phyloP scores from a whole-genome alignment of 2,329 filamentous ascomycete species.

The Rutstroemia sp. region DNA sequence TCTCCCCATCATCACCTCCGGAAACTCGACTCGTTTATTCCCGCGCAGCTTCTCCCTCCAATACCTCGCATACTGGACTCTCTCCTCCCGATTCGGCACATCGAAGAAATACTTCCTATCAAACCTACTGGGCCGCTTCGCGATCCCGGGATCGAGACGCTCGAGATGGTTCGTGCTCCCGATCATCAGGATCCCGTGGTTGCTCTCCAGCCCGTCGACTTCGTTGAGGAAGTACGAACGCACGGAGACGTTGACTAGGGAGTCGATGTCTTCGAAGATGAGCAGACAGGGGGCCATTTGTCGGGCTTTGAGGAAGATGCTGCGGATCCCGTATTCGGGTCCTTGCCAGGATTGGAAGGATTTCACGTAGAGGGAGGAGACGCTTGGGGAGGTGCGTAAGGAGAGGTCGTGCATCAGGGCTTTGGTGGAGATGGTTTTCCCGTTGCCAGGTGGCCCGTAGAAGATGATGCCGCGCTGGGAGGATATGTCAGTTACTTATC shows the following conservation, averaged over 20 bases:
- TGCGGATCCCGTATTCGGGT: conserved; percentile 44
- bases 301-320: conserved; percentile 52
- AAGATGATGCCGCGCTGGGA: no score
- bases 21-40: conserved; percentile 54
- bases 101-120: conserved; percentile 61
- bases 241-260: conserved; percentile 51
- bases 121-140: conserved; percentile 58
- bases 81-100: conserved; percentile 45
- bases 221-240: conserved; percentile 67
- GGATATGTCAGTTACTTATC: background rate
- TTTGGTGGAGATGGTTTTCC: conserved; percentile 65
- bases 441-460: conserved; percentile 39
- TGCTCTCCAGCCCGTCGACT: conserved; percentile 61
- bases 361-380: conserved; percentile 58
- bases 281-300: conserved; percentile 60
- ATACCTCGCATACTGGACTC: conserved; percentile 52
- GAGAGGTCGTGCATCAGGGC: conserved; percentile 60
- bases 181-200: conserved; percentile 64
- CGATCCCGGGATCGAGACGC: conserved; percentile 57
- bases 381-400: conserved; percentile 37
- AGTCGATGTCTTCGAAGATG: conserved; percentile 66
- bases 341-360: conserved; percentile 42
- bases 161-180: conserved; percentile 61
- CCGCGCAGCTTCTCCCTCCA: conserved; percentile 51
- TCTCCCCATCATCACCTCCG: conserved; percentile 47